Percentiles rank a stretch among this genome's conserved stretches.
Conservation (phyloP, 2,329 filamentous ascomycete species). For the Alternaria rosae region DNA sequence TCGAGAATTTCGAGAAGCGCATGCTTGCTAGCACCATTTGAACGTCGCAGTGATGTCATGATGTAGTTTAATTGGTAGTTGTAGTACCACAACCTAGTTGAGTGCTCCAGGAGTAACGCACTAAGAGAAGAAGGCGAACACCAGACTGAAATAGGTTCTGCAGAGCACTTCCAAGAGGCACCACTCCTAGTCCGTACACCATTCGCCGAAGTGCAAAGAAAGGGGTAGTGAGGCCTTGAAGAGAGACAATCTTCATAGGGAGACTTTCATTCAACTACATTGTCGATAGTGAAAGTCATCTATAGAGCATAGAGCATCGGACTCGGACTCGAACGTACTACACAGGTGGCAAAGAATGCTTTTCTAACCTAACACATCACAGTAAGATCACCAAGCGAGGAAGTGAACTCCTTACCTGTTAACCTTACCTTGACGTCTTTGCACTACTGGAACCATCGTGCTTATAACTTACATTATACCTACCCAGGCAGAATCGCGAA, state of each 20-base stretch:
- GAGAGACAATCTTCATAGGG: too few species aligned
- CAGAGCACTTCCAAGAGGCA: neutral
- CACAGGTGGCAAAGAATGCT: neutral
- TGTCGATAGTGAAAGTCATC: too few species aligned
- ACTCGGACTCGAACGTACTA: too few species aligned
- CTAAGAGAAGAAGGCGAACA: neutral
- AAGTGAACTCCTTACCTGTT: constrained; percentile 35
- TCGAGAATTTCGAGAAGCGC: neutral
- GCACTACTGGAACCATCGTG: constrained; percentile 4
- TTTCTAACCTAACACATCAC: constrained; percentile 7
- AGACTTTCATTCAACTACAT: too few species aligned
- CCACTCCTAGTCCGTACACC: neutral
- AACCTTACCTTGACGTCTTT: constrained; percentile 35
- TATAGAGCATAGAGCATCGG: too few species aligned
- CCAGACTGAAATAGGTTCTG: too few species aligned
- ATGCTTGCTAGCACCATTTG: neutral
- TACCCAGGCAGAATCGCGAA: constrained; percentile 22
- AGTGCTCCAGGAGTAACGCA: neutral
- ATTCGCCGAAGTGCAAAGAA: neutral
- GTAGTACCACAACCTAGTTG: neutral
- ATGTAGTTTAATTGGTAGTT: neutral
- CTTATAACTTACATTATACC: constrained; percentile 38
- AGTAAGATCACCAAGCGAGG: constrained; percentile 41
- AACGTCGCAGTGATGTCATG: neutral
- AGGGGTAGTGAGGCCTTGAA: too few species aligned